Conservation (phyloP, 495 filamentous ascomycete species). For the Parmelia sp. region DNA sequence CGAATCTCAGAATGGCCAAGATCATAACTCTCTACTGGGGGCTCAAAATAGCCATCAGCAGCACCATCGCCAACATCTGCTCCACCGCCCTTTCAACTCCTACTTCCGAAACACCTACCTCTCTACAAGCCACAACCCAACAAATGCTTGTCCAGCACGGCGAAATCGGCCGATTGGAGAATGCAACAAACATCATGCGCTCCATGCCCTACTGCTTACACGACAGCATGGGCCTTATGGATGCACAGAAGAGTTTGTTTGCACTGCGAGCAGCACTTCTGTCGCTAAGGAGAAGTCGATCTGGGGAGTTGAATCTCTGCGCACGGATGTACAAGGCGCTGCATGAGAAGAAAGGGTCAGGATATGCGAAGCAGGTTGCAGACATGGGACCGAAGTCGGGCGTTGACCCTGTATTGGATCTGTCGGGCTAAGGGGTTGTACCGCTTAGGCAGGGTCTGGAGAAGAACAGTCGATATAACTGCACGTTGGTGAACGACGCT, state of each 20-base stretch:
- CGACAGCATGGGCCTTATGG: neutral
- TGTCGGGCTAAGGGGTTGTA: neutral
- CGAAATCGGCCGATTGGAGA: neutral
- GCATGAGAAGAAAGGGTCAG: neutral
- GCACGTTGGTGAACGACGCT: too few species aligned
- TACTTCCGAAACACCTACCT: neutral
- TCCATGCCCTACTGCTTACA: slow-evolving; percentile 2
- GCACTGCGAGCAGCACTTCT: neutral
- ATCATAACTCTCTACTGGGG: neutral
- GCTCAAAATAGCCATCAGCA: neutral
- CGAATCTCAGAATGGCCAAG: neutral
- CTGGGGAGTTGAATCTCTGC: neutral
- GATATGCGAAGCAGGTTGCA: neutral
- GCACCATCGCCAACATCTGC: neutral
- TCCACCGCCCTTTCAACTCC: neutral
- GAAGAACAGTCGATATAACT: too few species aligned
- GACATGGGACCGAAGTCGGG: neutral
- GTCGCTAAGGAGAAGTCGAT: neutral
- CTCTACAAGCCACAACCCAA: neutral
- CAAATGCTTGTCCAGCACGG: neutral
- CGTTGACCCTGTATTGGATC: neutral
- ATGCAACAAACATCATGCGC: neutral
- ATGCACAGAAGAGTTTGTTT: neutral
- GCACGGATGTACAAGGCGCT: neutral
- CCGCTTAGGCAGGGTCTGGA: too few species aligned